Base-by-base conservation (phyloP, 1,139 yeast species). In the Sugiyamaella xylanicola region DNA sequence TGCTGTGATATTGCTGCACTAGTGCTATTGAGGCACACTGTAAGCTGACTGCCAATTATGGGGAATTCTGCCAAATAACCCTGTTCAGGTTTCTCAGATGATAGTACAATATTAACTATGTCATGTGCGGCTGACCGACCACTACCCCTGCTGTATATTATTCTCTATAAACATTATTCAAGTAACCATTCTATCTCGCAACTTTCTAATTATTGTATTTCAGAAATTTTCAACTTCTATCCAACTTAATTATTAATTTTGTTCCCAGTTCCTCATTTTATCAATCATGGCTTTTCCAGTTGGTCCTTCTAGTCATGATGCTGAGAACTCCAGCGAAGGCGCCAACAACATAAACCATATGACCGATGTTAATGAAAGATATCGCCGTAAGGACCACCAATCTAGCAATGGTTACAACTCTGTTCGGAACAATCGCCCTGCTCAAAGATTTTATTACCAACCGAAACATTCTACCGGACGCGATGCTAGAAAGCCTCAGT, bases 231-330 rank as follows among this genome's bases (percentile, higher is more conserved):
- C n/a, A n/a, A n/a, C n/a, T n/a, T n/a, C n/a, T n/a, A n/a, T n/a
- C n/a, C n/a, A n/a, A n/a, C n/a, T n/a, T n/a, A n/a, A n/a, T n/a
- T n/a, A n/a, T n/a, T 19, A 5, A 19, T 36, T 15, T 21, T 36
- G 17, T 47, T 21, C 19, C 15, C 35, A n/a, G 36, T 36, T 47
- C 7, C 42, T 47, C 5, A 39, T 22, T 25, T 36, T 22, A 11
- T 16, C 36, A 17, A 25, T 47, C 20, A 47, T 47, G 50, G 50
- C 43, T 35, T 36, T 47, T 35, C 50, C 50, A 20, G 35, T 47
- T 20, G 22, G 16, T 7, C 17, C n/a, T 5, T 25, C 42, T 2
- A 20, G 42, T 32, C 36, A 35, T 36, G 43, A 47, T 15, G 42
- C 19, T 13, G 25, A 13, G 8, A 13, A 11, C 8, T 8, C 15